Percentiles rank a stretch among this genome's conserved stretches.
Conservation (phyloP, 2,329 filamentous ascomycete species). For the Corniculantispora saksenae region DNA sequence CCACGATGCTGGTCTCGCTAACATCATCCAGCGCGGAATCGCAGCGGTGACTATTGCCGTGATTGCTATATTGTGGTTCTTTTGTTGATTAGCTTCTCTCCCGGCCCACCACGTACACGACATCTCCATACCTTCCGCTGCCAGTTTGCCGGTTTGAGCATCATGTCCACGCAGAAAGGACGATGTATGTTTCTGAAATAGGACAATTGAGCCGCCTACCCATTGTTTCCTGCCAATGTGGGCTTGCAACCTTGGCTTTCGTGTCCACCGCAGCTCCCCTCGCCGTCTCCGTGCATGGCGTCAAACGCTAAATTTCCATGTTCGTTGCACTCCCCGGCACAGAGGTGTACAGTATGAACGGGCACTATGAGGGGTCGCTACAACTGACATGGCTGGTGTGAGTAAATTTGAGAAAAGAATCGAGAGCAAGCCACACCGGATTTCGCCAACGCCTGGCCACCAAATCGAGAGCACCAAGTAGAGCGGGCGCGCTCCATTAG, state of each 20-base stretch:
- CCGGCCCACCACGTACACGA: neutral
- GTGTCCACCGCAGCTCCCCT: neutral
- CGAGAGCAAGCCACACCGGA: slow-evolving; percentile 11
- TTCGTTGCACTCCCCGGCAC: neutral
- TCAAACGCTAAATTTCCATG: neutral
- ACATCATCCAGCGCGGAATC: neutral
- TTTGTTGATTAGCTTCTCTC: neutral
- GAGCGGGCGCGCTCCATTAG: slow-evolving; percentile 1
- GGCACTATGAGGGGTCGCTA: slow-evolving; percentile 15
- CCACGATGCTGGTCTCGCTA: neutral
- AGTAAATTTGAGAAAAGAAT: slow-evolving; percentile 11
- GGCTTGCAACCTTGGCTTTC: neutral
- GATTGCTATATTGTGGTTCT: slow-evolving; percentile 1
- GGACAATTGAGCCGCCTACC: neutral
- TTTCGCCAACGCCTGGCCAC: slow-evolving; percentile 12
- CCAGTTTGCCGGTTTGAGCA: neutral
- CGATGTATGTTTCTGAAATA: neutral
- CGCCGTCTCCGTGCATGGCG: neutral
- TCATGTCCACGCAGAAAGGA: neutral
- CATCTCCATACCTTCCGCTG: neutral
- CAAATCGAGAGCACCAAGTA: slow-evolving; percentile 3
- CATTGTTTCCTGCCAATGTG: slow-evolving; percentile 12
- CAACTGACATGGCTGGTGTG: neutral
- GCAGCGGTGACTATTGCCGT: slow-evolving; percentile 4
- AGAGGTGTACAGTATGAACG: slow-evolving; percentile 12